Evolutionary conservation across 2,329 filamentous ascomycete species (phyloP).

Genomic region (Periconia sp.): DNA sequence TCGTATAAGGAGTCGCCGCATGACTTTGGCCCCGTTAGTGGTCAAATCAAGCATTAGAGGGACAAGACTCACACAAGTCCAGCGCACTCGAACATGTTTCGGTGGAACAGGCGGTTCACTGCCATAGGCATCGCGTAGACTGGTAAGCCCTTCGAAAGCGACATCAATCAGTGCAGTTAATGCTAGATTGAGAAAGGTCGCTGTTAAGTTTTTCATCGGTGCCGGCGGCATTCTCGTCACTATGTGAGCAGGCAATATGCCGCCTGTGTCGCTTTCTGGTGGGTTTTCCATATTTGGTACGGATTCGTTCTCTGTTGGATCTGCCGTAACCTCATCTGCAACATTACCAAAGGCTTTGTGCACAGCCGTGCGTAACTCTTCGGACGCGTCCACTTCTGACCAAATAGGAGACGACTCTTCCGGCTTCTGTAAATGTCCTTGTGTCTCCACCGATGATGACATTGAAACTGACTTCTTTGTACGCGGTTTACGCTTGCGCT

Average conservation of each 20-base stretch:
- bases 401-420: constrained; percentile 15
- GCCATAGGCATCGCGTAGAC: constrained; percentile 25
- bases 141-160: constrained; percentile 19
- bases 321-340: not conserved
- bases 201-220: constrained; percentile 9
- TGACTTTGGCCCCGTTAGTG: constrained; percentile 16
- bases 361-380: constrained; percentile 22
- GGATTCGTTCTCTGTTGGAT: not conserved
- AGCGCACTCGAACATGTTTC: constrained; percentile 37
- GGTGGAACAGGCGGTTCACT: constrained; percentile 31
- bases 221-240: constrained; percentile 20
- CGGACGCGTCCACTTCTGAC: constrained; percentile 19
- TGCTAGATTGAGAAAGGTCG: constrained; percentile 24
- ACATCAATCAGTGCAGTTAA: constrained; percentile 23
- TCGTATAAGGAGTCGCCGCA: constrained; percentile 41
- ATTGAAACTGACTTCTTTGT: constrained; percentile 10
- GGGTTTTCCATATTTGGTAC: constrained; percentile 21
- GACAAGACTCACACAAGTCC: constrained; percentile 34
- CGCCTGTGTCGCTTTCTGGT: constrained; percentile 12
- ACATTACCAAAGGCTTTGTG: constrained; percentile 13
- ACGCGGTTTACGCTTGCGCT: constrained; percentile 15
- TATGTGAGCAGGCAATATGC: constrained; percentile 24
- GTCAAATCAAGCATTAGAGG: not conserved
- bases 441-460: constrained; percentile 11
- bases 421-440: not conserved